These are phyloP conservation scores for Kwoniella heveanensis DNA, from an alignment of 768 basidiomycete genomes.

Conservation along the genomic window DNA sequence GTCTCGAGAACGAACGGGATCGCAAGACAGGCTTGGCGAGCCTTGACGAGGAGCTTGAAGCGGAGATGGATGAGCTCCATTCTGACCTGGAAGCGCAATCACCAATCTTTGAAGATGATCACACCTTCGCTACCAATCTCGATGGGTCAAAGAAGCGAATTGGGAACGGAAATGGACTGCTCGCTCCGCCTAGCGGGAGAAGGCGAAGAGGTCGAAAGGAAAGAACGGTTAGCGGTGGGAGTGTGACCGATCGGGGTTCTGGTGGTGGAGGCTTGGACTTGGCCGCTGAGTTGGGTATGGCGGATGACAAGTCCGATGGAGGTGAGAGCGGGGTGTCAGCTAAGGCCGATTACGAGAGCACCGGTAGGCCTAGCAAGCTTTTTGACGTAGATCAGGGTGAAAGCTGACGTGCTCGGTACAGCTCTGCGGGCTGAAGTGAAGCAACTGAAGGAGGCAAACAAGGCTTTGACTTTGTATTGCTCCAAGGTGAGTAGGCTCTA, in stretches of 20 bases:
- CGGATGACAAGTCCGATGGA: constrained; percentile 63
- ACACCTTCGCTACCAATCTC: constrained; percentile 14
- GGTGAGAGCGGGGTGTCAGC: constrained; percentile 7
- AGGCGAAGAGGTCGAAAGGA: constrained; percentile 15
- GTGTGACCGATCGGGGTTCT: constrained; percentile 20
- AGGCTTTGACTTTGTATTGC: constrained; percentile 89
- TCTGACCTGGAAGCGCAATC: constrained; percentile 39
- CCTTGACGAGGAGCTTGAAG: constrained; percentile 33
- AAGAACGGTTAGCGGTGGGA: constrained; percentile 15
- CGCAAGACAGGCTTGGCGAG: background rate
- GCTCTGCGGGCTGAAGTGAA: constrained; percentile 84
- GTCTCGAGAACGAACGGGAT: background rate
- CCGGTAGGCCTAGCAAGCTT: constrained; percentile 16
- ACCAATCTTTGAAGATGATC: constrained; percentile 33
- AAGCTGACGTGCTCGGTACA: constrained; percentile 32
- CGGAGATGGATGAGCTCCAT: constrained; percentile 35
- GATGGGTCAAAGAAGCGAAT: background rate
- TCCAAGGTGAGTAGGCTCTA: constrained; percentile 63
- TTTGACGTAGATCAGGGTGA: constrained; percentile 33
- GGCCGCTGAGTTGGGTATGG: constrained; percentile 86
- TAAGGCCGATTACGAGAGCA: constrained; percentile 7
- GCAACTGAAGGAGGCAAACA: constrained; percentile 90
- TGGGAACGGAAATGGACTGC: constrained; percentile 3
- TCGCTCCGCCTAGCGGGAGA: constrained; percentile 15
- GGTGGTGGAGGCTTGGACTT: constrained; percentile 42